A percentile compares a stretch with the other conserved stretches of the same genome.
Evolutionary conservation across 129 eudicot genomes (phyloP).

Genomic region (Artemisia tridentata): DNA sequence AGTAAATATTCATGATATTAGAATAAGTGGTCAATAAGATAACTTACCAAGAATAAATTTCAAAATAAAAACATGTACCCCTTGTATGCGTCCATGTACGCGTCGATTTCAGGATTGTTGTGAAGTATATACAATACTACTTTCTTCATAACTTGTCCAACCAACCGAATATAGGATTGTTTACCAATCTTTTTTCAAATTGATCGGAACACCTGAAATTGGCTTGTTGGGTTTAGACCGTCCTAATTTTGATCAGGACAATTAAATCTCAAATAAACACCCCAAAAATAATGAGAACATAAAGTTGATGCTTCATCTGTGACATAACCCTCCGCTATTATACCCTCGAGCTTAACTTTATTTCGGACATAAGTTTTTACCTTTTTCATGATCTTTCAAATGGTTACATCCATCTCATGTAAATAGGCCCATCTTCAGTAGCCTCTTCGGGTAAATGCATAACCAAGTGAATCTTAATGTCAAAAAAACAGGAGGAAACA

Average conservation of each 20-base stretch:
- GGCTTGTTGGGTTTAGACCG: background rate
- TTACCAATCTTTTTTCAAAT: background rate
- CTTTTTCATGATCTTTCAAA: background rate
- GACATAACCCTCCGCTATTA: background rate
- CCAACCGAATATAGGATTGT: background rate
- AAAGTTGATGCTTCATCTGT: background rate
- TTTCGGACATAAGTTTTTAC: background rate
- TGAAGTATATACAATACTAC: background rate
- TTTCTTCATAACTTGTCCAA: too few species aligned
- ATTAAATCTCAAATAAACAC: background rate
- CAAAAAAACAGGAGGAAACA: too few species aligned
- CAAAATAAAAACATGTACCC: too few species aligned
- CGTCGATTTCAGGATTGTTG: background rate
- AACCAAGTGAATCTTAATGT: too few species aligned
- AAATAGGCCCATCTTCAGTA: background rate
- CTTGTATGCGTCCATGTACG: too few species aligned
- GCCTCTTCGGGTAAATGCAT: background rate
- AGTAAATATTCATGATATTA: too few species aligned
- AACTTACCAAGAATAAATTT: too few species aligned
- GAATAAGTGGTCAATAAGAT: too few species aligned
- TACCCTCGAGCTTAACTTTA: background rate
- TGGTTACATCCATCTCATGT: slow-evolving; percentile 1
- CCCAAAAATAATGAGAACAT: background rate
- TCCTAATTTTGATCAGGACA: background rate
- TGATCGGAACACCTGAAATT: background rate